Conservation (phyloP, 1,284 basidiomycete species). For the Uromyces viciae-fabae region DNA sequence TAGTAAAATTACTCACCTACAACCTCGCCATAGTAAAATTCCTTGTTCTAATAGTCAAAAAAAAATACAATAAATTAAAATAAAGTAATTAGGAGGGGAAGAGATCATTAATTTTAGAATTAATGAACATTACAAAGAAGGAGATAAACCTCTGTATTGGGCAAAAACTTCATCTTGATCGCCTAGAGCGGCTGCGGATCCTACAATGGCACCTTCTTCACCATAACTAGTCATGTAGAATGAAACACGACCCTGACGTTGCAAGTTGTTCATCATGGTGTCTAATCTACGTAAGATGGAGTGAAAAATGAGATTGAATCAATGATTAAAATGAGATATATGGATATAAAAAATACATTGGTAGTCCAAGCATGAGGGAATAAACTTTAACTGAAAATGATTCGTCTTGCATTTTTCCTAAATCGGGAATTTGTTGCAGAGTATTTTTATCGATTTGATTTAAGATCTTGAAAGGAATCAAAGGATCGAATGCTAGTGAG, state of each 20-base stretch:
- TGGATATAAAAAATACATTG: slow-evolving; percentile 15
- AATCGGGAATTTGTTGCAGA: not conserved
- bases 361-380: slow-evolving; percentile 26
- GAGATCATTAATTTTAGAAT: not conserved
- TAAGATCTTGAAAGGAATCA: slow-evolving; percentile 35
- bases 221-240: slow-evolving; percentile 77
- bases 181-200: slow-evolving; percentile 78
- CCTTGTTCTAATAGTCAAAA: slow-evolving; percentile 69
- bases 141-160: slow-evolving; percentile 56
- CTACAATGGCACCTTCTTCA: slow-evolving; percentile 86
- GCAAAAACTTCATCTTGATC: slow-evolving; percentile 68
- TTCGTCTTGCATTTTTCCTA: not conserved
- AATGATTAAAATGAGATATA: not conserved
- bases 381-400: slow-evolving; percentile 15
- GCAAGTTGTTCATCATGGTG: slow-evolving; percentile 82
- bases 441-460: not conserved
- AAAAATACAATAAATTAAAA: not conserved
- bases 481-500: slow-evolving; percentile 9
- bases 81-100: slow-evolving; percentile 62
- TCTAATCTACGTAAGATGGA: slow-evolving; percentile 66
- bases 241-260: slow-evolving; percentile 87
- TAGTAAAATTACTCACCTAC: slow-evolving; percentile 55
- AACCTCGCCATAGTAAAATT: slow-evolving; percentile 81
- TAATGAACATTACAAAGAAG: not conserved
- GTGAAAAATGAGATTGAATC: not conserved